These are phyloP conservation scores for Camelina neglecta DNA, from an alignment of 345 rosid genomes.

Conservation along the genomic window DNA sequence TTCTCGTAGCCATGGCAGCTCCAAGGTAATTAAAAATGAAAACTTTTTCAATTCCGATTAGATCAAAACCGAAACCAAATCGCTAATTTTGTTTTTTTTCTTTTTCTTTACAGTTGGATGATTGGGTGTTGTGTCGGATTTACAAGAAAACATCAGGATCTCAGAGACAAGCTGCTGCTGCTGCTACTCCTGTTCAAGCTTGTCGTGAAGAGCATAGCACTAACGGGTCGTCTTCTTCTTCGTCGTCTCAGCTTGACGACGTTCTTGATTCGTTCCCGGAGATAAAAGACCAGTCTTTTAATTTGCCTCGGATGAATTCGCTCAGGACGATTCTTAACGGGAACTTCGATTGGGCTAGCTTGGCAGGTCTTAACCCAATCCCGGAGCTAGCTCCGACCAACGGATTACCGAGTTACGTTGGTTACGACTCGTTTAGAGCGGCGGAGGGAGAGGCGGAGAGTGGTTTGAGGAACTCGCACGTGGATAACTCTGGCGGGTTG, in stretches of 20 bases:
- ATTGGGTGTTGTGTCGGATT: conserved; percentile 95
- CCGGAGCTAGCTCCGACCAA: conserved; percentile 55
- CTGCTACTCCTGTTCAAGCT: conserved; percentile 36
- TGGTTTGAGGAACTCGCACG: conserved; percentile 49
- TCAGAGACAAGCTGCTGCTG: conserved; percentile 44
- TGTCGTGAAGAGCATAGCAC: conserved; percentile 66
- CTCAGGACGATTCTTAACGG: conserved; percentile 54
- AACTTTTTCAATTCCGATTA: background rate
- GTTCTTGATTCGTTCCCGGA: conserved; percentile 73
- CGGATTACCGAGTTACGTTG: conserved; percentile 42
- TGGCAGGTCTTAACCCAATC: conserved; percentile 58
- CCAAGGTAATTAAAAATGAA: conserved; percentile 50
- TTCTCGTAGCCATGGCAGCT: conserved; percentile 63
- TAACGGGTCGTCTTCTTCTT: conserved; percentile 60
- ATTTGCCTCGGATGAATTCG: conserved; percentile 58
- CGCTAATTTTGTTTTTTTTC: background rate
- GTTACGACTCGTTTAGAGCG: conserved; percentile 47
- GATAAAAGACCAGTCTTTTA: conserved; percentile 55
- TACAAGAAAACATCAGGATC: conserved; percentile 77
- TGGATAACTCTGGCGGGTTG: conserved; percentile 45
- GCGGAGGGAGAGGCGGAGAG: conserved; percentile 79
- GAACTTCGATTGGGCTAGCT: conserved; percentile 80
- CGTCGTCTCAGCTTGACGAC: conserved; percentile 81
- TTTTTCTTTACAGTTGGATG: conserved; percentile 64
- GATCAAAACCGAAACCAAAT: background rate